These are phyloP conservation scores for Nicotiana obtusifolia DNA, from an alignment of 257 asterid genomes.

Conservation along the genomic window DNA sequence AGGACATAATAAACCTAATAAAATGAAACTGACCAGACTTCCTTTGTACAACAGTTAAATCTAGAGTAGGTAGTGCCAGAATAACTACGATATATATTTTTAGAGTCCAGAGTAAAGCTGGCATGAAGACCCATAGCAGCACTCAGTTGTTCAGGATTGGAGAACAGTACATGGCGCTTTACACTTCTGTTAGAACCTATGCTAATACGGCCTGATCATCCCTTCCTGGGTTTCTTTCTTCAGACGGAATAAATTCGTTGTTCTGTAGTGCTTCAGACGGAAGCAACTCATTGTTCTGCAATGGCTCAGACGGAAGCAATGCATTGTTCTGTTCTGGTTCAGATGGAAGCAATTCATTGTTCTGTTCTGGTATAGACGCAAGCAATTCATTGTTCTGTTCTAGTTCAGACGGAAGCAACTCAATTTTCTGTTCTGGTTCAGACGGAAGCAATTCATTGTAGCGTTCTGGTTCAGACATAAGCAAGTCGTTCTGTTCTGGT, in stretches of 20 bases:
- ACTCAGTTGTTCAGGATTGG: not conserved
- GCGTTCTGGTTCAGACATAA: not conserved
- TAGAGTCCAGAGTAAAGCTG: not conserved
- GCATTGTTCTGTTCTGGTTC: not conserved
- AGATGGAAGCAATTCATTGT: not conserved
- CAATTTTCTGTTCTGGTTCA: not conserved
- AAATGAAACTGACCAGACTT: not conserved
- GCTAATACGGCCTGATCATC: not conserved
- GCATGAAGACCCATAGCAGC: not conserved
- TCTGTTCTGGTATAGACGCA: not conserved
- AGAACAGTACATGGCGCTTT: not conserved
- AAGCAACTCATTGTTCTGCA: not conserved
- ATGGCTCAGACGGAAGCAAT: not conserved
- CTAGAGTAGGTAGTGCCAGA: not conserved
- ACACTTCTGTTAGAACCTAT: not conserved
- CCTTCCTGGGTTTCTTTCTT: not conserved
- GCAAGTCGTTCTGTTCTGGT: not conserved
- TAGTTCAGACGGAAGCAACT: not conserved
- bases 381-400: not conserved
- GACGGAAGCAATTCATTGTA: not conserved
- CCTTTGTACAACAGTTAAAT: not conserved
- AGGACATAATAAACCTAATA: not conserved
- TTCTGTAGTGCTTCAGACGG: not conserved
- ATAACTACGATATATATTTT: not conserved
- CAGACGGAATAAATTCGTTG: not conserved